Evolutionary conservation across 257 asterid species (phyloP).

Genomic region (Fraxinus pennsylvanica): DNA sequence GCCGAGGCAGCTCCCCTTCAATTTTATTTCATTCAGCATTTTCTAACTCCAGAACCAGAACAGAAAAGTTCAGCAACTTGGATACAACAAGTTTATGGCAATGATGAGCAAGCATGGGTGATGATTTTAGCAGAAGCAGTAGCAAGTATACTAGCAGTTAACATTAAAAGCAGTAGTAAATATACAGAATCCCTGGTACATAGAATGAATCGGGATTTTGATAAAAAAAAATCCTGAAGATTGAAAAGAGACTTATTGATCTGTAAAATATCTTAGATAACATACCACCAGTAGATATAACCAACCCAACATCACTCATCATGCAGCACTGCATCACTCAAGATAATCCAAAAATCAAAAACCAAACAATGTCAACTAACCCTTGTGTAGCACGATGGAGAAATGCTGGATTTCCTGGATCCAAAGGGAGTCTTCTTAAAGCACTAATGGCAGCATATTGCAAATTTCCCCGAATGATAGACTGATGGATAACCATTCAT

Average conservation of each 20-base stretch:
- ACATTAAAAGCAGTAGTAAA: neutral
- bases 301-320: slow-evolving; percentile 9
- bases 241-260: slow-evolving; percentile 24
- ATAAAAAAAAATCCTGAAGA: slow-evolving; percentile 10
- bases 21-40: neutral
- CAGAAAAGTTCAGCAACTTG: neutral
- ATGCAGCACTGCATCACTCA: slow-evolving; percentile 13
- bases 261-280: slow-evolving; percentile 20
- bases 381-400: slow-evolving; percentile 97
- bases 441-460: slow-evolving; percentile 98
- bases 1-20: neutral
- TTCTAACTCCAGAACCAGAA: slow-evolving; percentile 4
- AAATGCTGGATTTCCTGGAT: slow-evolving; percentile 96
- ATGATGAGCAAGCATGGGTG: slow-evolving; percentile 3
- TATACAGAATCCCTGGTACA: neutral
- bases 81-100: neutral
- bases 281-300: slow-evolving; percentile 10
- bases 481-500: slow-evolving; percentile 53
- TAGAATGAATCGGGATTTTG: neutral
- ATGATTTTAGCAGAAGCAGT: neutral
- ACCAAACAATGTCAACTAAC: slow-evolving; percentile 47
- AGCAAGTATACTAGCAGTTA: neutral
- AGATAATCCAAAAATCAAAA: slow-evolving; percentile 13
- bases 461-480: slow-evolving; percentile 90
- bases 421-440: slow-evolving; percentile 96